Percentiles rank a stretch among this genome's conserved stretches.
Conservation (phyloP, 2,329 filamentous ascomycete genomes). For the Xylaria digitata region DNA sequence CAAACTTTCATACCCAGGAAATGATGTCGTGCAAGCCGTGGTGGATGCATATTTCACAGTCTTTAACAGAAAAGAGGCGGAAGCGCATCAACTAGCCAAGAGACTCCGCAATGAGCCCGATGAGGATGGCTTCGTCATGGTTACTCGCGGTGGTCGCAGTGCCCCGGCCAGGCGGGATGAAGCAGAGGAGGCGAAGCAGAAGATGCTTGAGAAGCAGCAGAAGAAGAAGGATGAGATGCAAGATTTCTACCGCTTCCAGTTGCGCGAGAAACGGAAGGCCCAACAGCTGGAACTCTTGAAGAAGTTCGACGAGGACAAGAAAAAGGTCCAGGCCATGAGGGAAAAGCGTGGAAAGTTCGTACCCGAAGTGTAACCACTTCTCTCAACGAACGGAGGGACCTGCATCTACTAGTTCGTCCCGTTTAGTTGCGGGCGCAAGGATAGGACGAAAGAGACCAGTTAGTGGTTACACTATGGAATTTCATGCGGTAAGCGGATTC, state of each 20-base stretch:
- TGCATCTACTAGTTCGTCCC: background rate
- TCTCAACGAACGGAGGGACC: background rate
- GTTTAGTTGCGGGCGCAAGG: background rate
- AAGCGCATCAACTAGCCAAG: constrained; percentile 70
- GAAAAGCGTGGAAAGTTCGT: constrained; percentile 72
- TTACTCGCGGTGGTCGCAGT: constrained; percentile 79
- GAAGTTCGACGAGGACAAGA: constrained; percentile 81
- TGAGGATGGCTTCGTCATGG: constrained; percentile 95
- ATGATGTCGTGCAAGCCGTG: constrained; percentile 72
- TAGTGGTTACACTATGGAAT: background rate
- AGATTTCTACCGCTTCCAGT: constrained; percentile 88
- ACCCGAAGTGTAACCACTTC: constrained; percentile 57
- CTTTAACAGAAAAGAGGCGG: constrained; percentile 79
- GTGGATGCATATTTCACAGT: constrained; percentile 88
- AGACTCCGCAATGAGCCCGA: constrained; percentile 82
- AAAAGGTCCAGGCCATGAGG: constrained; percentile 77
- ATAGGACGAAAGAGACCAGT: background rate
- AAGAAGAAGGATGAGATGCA: constrained; percentile 71
- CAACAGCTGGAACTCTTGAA: constrained; percentile 75
- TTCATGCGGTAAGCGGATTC: constrained; percentile 31
- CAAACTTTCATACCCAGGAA: constrained; percentile 76
- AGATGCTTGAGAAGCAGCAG: constrained; percentile 72
- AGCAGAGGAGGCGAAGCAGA: constrained; percentile 68
- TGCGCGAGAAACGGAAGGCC: constrained; percentile 81
- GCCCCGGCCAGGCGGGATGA: constrained; percentile 81